These are phyloP conservation scores for Mortierella sp. DNA, from an alignment of 371 early-diverging fungal genomes.

Conservation along the genomic window DNA sequence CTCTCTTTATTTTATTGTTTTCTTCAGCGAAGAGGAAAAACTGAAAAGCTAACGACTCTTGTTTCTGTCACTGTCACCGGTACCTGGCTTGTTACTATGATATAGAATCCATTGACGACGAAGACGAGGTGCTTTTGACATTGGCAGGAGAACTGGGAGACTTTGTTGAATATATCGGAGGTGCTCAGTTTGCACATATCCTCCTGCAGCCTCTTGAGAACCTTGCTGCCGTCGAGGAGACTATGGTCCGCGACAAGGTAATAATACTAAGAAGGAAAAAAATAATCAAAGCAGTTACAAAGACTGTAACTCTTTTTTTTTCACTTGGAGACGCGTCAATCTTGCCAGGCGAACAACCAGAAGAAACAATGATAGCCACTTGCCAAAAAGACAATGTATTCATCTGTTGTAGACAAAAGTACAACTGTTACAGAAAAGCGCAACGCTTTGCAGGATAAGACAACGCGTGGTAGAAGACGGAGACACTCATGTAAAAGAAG, in stretches of 20 bases:
- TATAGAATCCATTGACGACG: slow-evolving; percentile 97
- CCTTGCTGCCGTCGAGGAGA: slow-evolving; percentile 97
- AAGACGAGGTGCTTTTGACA: slow-evolving; percentile 95
- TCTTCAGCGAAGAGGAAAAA: neutral
- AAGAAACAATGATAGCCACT: no score
- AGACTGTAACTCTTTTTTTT: neutral
- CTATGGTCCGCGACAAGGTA: slow-evolving; percentile 97
- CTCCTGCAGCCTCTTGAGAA: slow-evolving; percentile 94
- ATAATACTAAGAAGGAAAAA: neutral
- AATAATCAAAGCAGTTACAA: neutral
- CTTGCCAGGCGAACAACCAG: no score
- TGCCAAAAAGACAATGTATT: no score
- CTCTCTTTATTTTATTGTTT: neutral
- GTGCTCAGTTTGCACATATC: slow-evolving; percentile 86
- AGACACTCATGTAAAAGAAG: no score
- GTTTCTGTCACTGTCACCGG: neutral
- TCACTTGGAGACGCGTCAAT: neutral
- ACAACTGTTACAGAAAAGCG: no score
- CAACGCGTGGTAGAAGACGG: no score
- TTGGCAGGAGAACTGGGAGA: slow-evolving; percentile 95
- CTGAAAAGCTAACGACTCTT: neutral
- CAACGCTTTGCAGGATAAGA: no score
- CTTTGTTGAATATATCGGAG: slow-evolving; percentile 94
- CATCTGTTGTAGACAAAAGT: no score
- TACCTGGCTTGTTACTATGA: neutral